phyloP scores from a whole-genome alignment of 2,329 filamentous ascomycete genomes.

The Aspergillus costaricaensis region DNA sequence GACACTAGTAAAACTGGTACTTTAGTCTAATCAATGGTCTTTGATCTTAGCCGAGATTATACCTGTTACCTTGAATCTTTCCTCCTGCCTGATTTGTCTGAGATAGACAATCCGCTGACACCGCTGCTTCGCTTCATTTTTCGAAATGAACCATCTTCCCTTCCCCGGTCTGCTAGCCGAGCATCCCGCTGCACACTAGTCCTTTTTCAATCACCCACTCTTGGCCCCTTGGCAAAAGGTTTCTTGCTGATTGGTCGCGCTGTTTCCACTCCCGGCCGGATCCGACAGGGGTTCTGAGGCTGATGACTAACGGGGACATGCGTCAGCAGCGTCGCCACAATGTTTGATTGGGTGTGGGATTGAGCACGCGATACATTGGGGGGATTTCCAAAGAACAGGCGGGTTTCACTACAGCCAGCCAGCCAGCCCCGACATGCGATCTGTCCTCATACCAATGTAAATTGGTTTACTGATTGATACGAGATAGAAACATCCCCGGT shows the following conservation, averaged over 20 bases:
- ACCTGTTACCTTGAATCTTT: too few relatives aligned
- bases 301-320: neutral
- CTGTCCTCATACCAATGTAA: neutral
- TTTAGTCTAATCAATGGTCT: neutral
- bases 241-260: neutral
- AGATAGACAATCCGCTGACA: neutral
- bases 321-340: constrained; percentile 11
- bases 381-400: too few relatives aligned
- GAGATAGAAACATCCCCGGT: too few relatives aligned
- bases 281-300: constrained; percentile 10
- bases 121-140: neutral
- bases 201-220: constrained; percentile 5
- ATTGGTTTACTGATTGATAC: too few relatives aligned
- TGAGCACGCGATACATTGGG: neutral
- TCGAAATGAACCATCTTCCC: neutral
- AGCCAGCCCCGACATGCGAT: neutral
- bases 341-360: neutral
- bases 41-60: too few relatives aligned
- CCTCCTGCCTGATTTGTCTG: neutral
- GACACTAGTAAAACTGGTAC: neutral
- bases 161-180: constrained; percentile 1
- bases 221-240: constrained; percentile 14
- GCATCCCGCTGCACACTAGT: constrained; percentile 8
- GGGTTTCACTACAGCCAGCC: too few relatives aligned
- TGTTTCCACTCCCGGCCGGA: constrained; percentile 9